phyloP scores from a whole-genome alignment of 495 filamentous ascomycete species.

The Neurospora sp. region DNA sequence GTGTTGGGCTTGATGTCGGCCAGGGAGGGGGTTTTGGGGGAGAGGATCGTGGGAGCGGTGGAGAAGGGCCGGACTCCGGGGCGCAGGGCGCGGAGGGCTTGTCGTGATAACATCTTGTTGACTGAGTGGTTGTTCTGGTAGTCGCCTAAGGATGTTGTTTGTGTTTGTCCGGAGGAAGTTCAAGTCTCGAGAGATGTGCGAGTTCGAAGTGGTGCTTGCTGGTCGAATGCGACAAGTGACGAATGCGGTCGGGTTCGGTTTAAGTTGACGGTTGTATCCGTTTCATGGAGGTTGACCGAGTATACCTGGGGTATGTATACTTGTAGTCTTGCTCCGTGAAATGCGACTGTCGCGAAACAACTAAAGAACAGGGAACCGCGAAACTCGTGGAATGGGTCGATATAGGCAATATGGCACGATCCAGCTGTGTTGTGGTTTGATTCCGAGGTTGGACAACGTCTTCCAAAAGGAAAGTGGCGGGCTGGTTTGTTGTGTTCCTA shows the following conservation, averaged over 20 bases:
- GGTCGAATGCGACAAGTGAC: not conserved
- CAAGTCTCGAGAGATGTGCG: not conserved
- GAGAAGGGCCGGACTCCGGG: constrained; percentile 35
- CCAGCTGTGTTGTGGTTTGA: not conserved
- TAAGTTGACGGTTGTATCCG: not conserved
- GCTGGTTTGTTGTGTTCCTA: not conserved
- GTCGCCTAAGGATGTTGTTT: not conserved
- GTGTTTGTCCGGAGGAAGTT: not conserved
- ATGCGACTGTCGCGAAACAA: not conserved
- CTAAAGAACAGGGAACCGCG: not conserved
- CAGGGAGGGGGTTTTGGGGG: constrained; percentile 56
- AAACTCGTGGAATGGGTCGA: not conserved
- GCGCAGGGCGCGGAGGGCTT: not conserved
- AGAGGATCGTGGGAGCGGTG: constrained; percentile 38
- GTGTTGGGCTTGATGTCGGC: constrained; percentile 64
- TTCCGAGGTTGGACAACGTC: not conserved
- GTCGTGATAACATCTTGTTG: constrained; percentile 19
- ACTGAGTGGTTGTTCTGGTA: not conserved
- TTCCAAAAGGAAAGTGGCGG: not conserved
- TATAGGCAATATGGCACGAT: not conserved
- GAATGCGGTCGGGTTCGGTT: not conserved
- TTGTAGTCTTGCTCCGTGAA: not conserved
- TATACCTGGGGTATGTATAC: not conserved
- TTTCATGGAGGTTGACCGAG: not conserved
- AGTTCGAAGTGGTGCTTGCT: not conserved